These are phyloP conservation scores for Breviolum minutum DNA, from an alignment of 73 alveolate species.

Conservation along the genomic window DNA sequence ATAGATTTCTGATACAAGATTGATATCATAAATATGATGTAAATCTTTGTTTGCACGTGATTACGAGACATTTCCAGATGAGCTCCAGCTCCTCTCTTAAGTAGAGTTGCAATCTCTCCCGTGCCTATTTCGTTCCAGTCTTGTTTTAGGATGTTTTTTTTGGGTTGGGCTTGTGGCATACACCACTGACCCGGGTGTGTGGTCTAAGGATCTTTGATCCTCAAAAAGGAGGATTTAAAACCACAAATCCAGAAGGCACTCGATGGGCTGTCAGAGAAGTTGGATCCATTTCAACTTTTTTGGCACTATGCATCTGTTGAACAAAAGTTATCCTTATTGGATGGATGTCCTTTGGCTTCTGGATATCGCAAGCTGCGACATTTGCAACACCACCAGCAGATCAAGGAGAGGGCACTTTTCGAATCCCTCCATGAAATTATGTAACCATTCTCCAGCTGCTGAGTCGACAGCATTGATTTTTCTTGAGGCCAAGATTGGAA, in stretches of 20 bases:
- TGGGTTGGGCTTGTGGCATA: too few relatives aligned
- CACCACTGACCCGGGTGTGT: background rate
- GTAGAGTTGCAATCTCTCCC: too few relatives aligned
- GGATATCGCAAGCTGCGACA: conserved; percentile 49
- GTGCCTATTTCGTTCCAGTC: too few relatives aligned
- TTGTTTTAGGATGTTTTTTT: too few relatives aligned
- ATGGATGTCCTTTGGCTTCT: conserved; percentile 37
- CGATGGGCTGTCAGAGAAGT: conserved; percentile 4
- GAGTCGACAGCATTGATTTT: background rate
- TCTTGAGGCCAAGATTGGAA: background rate
- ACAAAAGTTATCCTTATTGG: conserved; percentile 44
- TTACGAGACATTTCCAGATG: too few relatives aligned
- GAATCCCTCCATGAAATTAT: background rate
- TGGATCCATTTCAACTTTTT: conserved; percentile 45
- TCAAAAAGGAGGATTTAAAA: background rate
- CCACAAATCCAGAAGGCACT: conserved; percentile 46
- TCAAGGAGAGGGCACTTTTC: background rate
- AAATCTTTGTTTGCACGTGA: too few relatives aligned
- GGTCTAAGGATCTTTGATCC: conserved; percentile 17
- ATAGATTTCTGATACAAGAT: too few relatives aligned
- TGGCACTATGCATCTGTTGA: conserved; percentile 11
- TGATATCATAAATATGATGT: too few relatives aligned
- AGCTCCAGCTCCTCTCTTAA: too few relatives aligned
- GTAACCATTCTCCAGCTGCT: too few relatives aligned
- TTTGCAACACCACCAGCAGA: conserved; percentile 2